phyloP scores from a whole-genome alignment of 2,329 filamentous ascomycete species.

The Alternaria incomplexa region DNA sequence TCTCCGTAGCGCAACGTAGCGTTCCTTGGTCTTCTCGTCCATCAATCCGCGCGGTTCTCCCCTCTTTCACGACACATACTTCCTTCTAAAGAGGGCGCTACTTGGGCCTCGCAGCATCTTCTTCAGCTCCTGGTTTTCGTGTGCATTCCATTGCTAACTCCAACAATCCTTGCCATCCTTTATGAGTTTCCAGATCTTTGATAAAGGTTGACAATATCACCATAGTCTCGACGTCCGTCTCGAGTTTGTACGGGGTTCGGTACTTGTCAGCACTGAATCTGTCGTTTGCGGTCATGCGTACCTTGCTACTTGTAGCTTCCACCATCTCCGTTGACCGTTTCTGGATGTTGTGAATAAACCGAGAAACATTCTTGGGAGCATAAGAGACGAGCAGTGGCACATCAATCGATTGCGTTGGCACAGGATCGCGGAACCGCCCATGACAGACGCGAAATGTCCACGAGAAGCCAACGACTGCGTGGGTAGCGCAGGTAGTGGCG shows the following conservation, averaged over 20 bases:
- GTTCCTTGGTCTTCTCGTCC: not conserved
- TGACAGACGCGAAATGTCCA: no score
- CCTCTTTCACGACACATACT: not conserved
- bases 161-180: not conserved
- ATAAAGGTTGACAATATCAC: not conserved
- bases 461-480: not conserved
- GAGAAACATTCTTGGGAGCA: not conserved
- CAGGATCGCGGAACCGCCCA: no score
- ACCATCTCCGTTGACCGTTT: not conserved
- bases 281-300: not conserved
- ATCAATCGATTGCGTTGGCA: not conserved
- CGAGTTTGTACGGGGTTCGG: not conserved
- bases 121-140: not conserved
- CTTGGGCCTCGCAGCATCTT: not conserved
- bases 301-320: not conserved
- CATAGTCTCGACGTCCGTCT: not conserved
- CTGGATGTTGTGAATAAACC: not conserved
- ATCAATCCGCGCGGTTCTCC: not conserved
- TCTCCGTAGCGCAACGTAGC: not conserved
- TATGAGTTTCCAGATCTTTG: not conserved
- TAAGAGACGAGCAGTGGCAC: not conserved
- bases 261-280: fast-evolving
- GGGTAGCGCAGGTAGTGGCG: not conserved
- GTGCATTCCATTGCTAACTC: not conserved
- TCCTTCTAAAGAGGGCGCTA: not conserved